Evolutionary conservation across 495 filamentous ascomycete genomes (phyloP).

Genomic region (Parathielavia appendiculata): DNA sequence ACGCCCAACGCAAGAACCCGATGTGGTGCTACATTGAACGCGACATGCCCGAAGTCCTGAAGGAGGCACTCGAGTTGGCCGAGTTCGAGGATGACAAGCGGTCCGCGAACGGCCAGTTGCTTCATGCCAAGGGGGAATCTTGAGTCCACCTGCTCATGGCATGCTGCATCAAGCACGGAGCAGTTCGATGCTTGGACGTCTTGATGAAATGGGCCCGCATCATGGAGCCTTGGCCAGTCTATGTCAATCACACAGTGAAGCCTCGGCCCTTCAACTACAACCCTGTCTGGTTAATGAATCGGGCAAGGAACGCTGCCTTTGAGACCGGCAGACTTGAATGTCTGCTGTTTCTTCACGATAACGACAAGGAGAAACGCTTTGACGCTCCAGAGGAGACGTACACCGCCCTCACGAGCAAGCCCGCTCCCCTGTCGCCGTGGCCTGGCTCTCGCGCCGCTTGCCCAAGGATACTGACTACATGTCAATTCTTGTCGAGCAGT

Average conservation of each 20-base stretch:
- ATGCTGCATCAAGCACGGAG: neutral
- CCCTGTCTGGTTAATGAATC: neutral
- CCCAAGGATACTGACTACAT: neutral
- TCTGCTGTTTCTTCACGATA: neutral
- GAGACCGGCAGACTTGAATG: neutral
- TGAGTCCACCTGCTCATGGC: neutral
- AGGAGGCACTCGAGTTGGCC: neutral
- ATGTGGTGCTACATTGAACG: neutral
- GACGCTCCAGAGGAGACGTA: neutral
- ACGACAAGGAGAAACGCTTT: neutral
- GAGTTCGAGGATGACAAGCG: neutral
- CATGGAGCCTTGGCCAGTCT: too few relatives aligned
- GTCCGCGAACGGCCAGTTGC: neutral
- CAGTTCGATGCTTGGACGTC: neutral
- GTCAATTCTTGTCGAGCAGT: neutral
- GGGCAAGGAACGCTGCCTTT: neutral
- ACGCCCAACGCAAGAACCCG: neutral
- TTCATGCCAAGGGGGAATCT: neutral
- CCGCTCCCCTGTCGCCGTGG: neutral
- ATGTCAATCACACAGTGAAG: too few relatives aligned
- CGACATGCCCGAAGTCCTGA: neutral
- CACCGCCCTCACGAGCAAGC: neutral
- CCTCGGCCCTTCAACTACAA: constrained; percentile 2
- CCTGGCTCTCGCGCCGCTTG: neutral
- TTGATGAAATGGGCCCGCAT: neutral